phyloP scores from a whole-genome alignment of 768 basidiomycete species.

The Amylocystis lapponica region DNA sequence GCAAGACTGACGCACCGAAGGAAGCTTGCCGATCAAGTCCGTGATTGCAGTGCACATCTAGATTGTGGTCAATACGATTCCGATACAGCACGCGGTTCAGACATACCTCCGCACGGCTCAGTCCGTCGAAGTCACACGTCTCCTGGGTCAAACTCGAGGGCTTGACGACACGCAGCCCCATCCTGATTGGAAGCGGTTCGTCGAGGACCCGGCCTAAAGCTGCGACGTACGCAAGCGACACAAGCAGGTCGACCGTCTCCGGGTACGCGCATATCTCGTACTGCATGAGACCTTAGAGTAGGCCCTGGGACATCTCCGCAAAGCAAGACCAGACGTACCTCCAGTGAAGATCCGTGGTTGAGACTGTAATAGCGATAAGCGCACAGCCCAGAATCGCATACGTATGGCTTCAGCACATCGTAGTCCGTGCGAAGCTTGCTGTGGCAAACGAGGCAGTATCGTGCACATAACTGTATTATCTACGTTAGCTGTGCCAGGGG shows the following conservation, averaged over 20 bases:
- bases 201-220: conserved; percentile 48
- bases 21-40: conserved; percentile 39
- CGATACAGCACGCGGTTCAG: neutral
- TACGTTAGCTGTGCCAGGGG: neutral
- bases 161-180: conserved; percentile 46
- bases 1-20: conserved; percentile 34
- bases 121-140: conserved; percentile 48
- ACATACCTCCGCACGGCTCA: conserved; percentile 33
- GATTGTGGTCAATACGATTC: conserved; percentile 1
- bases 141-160: no score
- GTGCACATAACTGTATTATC: conserved; percentile 53
- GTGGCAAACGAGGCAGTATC: conserved; percentile 72
- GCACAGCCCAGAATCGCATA: conserved; percentile 62
- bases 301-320: neutral
- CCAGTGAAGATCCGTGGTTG: conserved; percentile 61
- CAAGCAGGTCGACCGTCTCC: conserved; percentile 59
- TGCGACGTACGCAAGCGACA: conserved; percentile 55
- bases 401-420: conserved; percentile 67
- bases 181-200: conserved; percentile 54
- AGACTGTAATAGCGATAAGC: conserved; percentile 63
- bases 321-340: conserved; percentile 34
- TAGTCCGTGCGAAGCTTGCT: conserved; percentile 45
- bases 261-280: conserved; percentile 68
- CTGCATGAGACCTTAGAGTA: conserved; percentile 25
- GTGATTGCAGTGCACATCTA: conserved; percentile 45